phyloP scores from a whole-genome alignment of 2,329 filamentous ascomycete species.

The Neoascochyta sp. region DNA sequence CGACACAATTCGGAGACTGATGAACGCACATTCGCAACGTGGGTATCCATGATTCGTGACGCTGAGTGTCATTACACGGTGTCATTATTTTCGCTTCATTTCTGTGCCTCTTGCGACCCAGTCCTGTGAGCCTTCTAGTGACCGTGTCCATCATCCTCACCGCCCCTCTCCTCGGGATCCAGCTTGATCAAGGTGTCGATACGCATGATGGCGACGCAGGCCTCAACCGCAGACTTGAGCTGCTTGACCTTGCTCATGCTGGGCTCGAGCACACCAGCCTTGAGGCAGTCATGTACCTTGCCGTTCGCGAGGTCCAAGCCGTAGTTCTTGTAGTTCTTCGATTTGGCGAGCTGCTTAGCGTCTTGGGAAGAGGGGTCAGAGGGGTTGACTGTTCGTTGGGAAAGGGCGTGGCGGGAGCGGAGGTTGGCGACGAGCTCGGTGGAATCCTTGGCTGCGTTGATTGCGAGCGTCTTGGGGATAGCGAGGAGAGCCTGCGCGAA shows the following conservation, averaged over 20 bases:
- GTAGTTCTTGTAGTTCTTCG: conserved; percentile 99
- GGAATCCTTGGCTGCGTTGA: conserved; percentile 95
- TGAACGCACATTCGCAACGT: conserved; percentile 7
- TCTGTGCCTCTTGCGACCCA: conserved; percentile 3
- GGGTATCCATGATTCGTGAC: conserved; percentile 9
- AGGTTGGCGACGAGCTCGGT: conserved; percentile 94
- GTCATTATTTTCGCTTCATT: conserved; percentile 7
- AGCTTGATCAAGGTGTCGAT: conserved; percentile 98
- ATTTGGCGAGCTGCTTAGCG: conserved; percentile 83
- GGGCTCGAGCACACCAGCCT: conserved; percentile 91
- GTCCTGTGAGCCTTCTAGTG: conserved; percentile 55
- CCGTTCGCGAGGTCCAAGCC: conserved; percentile 86
- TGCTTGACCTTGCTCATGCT: conserved; percentile 98
- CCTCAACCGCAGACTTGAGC: conserved; percentile 96
- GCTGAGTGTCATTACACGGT: conserved; percentile 8
- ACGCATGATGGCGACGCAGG: conserved; percentile 97
- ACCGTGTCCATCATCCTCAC: conserved; percentile 79
- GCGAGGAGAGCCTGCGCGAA: conserved; percentile 92
- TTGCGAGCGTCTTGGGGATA: conserved; percentile 92
- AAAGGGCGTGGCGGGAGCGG: conserved; percentile 87
- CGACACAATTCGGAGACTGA: conserved; percentile 1
- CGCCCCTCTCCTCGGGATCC: conserved; percentile 77
- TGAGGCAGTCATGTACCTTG: conserved; percentile 88
- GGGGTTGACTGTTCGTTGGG: conserved; percentile 73
- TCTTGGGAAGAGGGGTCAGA: conserved; percentile 65